These are phyloP conservation scores for Cyclotella sp. DNA, from an alignment of 108 stramenopile genomes.

Conservation along the genomic window DNA sequence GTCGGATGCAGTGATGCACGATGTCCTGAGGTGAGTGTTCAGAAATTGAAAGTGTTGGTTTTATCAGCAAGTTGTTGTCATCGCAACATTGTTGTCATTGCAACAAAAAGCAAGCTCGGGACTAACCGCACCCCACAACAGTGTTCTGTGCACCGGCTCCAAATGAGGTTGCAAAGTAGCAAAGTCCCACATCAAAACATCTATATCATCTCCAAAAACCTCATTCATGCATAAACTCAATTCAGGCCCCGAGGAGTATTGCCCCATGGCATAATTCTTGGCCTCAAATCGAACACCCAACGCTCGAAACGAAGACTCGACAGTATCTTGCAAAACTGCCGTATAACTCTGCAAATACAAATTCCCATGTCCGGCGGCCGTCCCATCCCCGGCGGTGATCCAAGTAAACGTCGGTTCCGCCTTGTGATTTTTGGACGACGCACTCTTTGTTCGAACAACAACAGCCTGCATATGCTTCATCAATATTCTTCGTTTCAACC, in stretches of 20 bases:
- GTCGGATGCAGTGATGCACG: conserved; percentile 38
- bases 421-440: conserved; percentile 4
- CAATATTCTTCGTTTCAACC: conserved; percentile 28
- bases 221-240: conserved; percentile 66
- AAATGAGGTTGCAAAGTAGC: conserved; percentile 18
- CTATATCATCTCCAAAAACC: conserved; percentile 74
- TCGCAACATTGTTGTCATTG: not conserved
- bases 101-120: conserved; percentile 57
- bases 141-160: conserved; percentile 2
- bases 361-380: conserved; percentile 42
- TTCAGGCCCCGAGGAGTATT: conserved; percentile 59
- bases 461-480: conserved; percentile 32
- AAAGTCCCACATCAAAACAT: conserved; percentile 49
- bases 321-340: conserved; percentile 60
- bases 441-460: conserved; percentile 1
- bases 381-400: conserved; percentile 58
- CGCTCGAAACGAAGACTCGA: conserved; percentile 55
- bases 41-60: not conserved
- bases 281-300: conserved; percentile 71
- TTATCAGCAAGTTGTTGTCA: not conserved
- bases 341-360: conserved; percentile 49
- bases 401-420: conserved; percentile 55
- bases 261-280: conserved; percentile 80
- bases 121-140: conserved; percentile 67
- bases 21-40: not conserved